phyloP scores from a whole-genome alignment of 257 asterid species.

The Nemophila menziesii region DNA sequence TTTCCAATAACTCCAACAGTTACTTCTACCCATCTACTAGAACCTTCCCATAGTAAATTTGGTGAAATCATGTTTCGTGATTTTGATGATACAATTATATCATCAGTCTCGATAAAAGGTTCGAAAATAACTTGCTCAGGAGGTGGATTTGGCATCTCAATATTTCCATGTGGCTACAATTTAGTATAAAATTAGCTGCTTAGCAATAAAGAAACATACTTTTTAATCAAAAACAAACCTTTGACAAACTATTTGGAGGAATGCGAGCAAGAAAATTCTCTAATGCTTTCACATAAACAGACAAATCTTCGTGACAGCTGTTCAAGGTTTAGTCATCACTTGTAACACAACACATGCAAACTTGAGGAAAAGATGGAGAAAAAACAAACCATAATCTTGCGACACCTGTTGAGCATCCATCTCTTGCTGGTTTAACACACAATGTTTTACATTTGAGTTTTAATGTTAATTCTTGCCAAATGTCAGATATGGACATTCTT shows the following conservation, averaged over 20 bases:
- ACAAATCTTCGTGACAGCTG: constrained; percentile 64
- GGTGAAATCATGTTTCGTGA: constrained; percentile 30
- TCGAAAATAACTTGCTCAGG: constrained; percentile 68
- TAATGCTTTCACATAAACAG: constrained; percentile 48
- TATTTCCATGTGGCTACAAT: constrained; percentile 55
- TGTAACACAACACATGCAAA: neutral
- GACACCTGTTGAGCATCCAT: constrained; percentile 94
- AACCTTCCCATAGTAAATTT: constrained; percentile 60
- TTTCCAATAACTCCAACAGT: constrained; percentile 81
- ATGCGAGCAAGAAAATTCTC: constrained; percentile 46
- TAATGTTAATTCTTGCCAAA: constrained; percentile 57
- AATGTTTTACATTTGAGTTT: constrained; percentile 51
- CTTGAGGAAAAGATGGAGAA: neutral
- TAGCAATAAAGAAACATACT: neutral
- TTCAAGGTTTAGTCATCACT: neutral
- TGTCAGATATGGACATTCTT: constrained; percentile 23
- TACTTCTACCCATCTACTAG: constrained; percentile 84
- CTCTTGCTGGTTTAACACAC: constrained; percentile 84
- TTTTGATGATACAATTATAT: constrained; percentile 46
- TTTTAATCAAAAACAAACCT: constrained; percentile 26
- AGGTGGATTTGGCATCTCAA: constrained; percentile 85
- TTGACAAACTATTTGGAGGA: constrained; percentile 71
- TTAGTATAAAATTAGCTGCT: neutral
- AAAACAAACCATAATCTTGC: constrained; percentile 65
- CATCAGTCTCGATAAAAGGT: constrained; percentile 83